A percentile compares a stretch with the other conserved stretches of the same genome.
Evolutionary conservation across 192 early-diverging fungal species (phyloP).

Genomic region (Phlyctochytrium bullatum): DNA sequence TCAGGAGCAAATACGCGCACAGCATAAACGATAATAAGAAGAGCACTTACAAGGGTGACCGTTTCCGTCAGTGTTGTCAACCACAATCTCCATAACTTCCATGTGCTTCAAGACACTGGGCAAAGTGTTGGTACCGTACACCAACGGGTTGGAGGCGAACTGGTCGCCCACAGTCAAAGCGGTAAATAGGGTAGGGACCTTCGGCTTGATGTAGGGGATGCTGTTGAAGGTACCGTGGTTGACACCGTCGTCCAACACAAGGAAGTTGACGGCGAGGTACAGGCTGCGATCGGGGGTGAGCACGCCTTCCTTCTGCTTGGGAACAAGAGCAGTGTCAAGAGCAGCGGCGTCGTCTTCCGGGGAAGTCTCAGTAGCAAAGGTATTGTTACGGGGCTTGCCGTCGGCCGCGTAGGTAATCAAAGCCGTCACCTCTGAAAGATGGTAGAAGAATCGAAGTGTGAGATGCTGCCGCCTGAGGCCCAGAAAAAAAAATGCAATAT

Average conservation of each 20-base stretch:
- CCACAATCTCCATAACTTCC: slow-evolving; percentile 64
- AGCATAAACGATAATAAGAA: background rate
- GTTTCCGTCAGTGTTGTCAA: slow-evolving; percentile 74
- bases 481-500: slow-evolving; percentile 7
- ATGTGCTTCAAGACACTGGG: slow-evolving; percentile 62
- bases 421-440: slow-evolving; percentile 48
- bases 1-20: background rate
- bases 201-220: slow-evolving; percentile 61
- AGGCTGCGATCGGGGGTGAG: slow-evolving; percentile 42
- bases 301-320: slow-evolving; percentile 53
- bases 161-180: slow-evolving; percentile 58
- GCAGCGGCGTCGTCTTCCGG: background rate
- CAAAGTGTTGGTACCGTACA: slow-evolving; percentile 67
- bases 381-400: background rate
- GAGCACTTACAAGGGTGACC: slow-evolving; percentile 55
- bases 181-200: slow-evolving; percentile 64
- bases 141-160: slow-evolving; percentile 38
- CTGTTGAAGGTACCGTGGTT: slow-evolving; percentile 85
- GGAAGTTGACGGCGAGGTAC: slow-evolving; percentile 59
- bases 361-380: background rate
- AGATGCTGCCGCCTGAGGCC: too few relatives aligned
- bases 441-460: too few relatives aligned
- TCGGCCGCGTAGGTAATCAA: slow-evolving; percentile 49
- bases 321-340: slow-evolving; percentile 16
- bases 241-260: slow-evolving; percentile 64